phyloP scores from a whole-genome alignment of 2,329 filamentous ascomycete species.

The Cordyceps cateniannulata region DNA sequence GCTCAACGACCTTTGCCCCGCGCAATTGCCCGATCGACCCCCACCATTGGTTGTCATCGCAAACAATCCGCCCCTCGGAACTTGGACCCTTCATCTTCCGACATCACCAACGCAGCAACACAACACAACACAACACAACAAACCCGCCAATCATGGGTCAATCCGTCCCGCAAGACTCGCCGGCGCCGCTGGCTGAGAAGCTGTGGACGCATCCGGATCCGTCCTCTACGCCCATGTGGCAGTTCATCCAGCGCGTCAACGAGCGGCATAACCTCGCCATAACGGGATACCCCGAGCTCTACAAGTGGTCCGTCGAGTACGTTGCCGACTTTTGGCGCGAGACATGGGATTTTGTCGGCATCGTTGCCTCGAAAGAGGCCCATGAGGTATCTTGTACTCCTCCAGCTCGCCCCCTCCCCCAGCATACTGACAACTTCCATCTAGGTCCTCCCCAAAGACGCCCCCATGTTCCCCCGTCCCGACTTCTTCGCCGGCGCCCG shows the following conservation, averaged over 20 bases:
- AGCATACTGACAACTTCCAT: neutral
- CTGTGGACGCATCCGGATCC: slow-evolving; percentile 69
- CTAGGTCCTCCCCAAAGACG: slow-evolving; percentile 61
- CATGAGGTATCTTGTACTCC: slow-evolving; percentile 40
- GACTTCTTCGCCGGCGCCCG: slow-evolving; percentile 73
- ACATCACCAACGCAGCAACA: neutral
- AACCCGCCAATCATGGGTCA: slow-evolving; percentile 6
- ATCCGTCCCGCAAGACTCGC: slow-evolving; percentile 3
- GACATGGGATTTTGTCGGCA: slow-evolving; percentile 75
- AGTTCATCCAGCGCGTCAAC: slow-evolving; percentile 65
- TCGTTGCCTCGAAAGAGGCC: slow-evolving; percentile 61
- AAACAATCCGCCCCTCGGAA: neutral
- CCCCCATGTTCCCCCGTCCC: slow-evolving; percentile 78
- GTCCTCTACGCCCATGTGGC: slow-evolving; percentile 61
- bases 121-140: neutral
- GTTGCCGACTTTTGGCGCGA: slow-evolving; percentile 76
- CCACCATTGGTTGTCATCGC: neutral
- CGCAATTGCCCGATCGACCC: neutral
- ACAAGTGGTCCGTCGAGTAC: slow-evolving; percentile 77
- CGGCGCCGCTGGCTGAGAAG: slow-evolving; percentile 29
- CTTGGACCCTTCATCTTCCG: neutral
- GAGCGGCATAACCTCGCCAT: slow-evolving; percentile 58
- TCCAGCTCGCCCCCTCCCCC: neutral
- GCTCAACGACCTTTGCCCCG: neutral
- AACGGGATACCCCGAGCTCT: slow-evolving; percentile 65